These are phyloP conservation scores for Daedaleopsis sinensis DNA, from an alignment of 768 basidiomycete genomes.

Conservation along the genomic window DNA sequence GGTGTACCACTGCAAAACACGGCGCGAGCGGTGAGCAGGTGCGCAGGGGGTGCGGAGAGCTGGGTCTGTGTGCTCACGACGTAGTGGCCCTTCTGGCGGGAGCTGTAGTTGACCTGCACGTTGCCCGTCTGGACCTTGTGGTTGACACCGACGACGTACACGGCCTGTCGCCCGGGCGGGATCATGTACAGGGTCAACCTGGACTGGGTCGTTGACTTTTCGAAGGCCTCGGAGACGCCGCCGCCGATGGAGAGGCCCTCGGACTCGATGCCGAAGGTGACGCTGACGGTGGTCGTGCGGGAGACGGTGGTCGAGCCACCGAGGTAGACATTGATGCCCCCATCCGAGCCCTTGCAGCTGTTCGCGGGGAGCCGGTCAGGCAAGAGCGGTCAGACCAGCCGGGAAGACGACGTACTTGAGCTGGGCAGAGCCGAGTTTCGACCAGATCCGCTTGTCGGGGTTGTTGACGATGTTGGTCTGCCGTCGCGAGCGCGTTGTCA, in stretches of 20 bases:
- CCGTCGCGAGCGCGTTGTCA: too few relatives aligned
- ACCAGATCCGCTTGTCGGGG: slow-evolving; percentile 4
- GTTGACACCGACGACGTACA: slow-evolving; percentile 5
- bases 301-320: slow-evolving; percentile 4
- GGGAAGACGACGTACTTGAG: neutral
- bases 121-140: slow-evolving; percentile 5
- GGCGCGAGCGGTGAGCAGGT: too few relatives aligned
- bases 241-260: slow-evolving; percentile 13
- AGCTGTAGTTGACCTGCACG: slow-evolving; percentile 13
- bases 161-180: slow-evolving; percentile 9
- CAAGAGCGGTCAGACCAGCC: too few relatives aligned
- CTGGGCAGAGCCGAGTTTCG: neutral
- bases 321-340: neutral
- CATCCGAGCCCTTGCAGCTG: slow-evolving; percentile 2
- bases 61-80: neutral
- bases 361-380: too few relatives aligned
- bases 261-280: slow-evolving; percentile 2
- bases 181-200: neutral
- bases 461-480: slow-evolving; percentile 4
- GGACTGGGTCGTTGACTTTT: neutral
- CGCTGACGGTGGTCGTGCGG: neutral
- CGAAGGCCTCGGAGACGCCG: neutral
- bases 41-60: too few relatives aligned
- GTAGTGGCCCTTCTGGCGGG: slow-evolving; percentile 9
- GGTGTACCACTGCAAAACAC: too few relatives aligned